A percentile compares a stretch with the other conserved stretches of the same genome.
These are phyloP conservation scores for Naganishia antarctica DNA, from an alignment of 768 basidiomycete genomes.

Conservation along the genomic window DNA sequence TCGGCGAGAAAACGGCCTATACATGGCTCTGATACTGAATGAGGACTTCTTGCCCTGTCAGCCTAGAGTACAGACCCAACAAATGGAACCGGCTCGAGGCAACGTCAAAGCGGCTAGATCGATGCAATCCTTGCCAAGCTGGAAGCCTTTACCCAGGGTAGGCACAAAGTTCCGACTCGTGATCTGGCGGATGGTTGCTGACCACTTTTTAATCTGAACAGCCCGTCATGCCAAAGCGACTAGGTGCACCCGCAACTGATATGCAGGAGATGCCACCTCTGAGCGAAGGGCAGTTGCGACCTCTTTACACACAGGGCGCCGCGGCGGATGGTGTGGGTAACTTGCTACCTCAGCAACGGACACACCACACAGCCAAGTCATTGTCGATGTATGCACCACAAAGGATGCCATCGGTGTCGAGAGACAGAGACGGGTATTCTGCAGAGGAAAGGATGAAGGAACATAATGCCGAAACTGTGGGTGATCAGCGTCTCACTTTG, in stretches of 20 bases:
- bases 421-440: background rate
- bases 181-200: background rate
- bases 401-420: background rate
- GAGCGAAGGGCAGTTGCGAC: background rate
- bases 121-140: conserved; percentile 24
- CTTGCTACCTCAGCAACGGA: background rate
- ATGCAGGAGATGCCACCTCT: conserved; percentile 13
- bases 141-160: conserved; percentile 22
- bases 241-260: conserved; percentile 22
- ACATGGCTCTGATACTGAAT: background rate
- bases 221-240: conserved; percentile 24
- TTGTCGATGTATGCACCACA: background rate
- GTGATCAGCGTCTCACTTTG: background rate
- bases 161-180: background rate
- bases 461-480: conserved; percentile 21
- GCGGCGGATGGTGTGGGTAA: background rate
- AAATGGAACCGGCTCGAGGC: background rate
- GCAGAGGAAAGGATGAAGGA: background rate
- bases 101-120: conserved; percentile 19
- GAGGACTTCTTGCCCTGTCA: background rate
- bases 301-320: background rate
- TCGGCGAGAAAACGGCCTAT: background rate
- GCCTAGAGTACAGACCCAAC: background rate
- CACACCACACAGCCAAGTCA: background rate
- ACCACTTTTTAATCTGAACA: background rate